phyloP scores from a whole-genome alignment of 2,329 filamentous ascomycete species.

The Arthrobotrys entomopaga region DNA sequence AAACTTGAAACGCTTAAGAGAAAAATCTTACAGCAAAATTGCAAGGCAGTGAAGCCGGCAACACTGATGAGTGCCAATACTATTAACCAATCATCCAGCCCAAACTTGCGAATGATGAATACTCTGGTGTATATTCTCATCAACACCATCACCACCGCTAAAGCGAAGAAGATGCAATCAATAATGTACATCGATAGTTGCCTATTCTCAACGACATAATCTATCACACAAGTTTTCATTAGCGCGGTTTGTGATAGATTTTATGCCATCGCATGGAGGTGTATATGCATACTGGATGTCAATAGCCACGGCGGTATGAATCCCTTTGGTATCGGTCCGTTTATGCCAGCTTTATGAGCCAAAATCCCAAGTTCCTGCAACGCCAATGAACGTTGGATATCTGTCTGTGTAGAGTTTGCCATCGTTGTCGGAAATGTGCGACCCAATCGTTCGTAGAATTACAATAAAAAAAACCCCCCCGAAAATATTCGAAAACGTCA shows the following conservation, averaged over 20 bases:
- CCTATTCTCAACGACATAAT: conserved; percentile 36
- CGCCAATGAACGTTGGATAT: conserved; percentile 45
- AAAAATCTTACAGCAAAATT: conserved; percentile 48
- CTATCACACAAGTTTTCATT: conserved; percentile 12
- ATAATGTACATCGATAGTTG: conserved; percentile 50
- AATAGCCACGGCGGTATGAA: conserved; percentile 50
- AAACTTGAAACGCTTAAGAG: background rate
- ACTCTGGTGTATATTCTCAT: conserved; percentile 52
- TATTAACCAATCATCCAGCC: conserved; percentile 50
- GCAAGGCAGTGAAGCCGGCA: conserved; percentile 43
- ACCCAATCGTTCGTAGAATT: conserved; percentile 34
- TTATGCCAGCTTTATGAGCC: conserved; percentile 42
- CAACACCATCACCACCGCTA: conserved; percentile 49
- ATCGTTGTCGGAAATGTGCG: conserved; percentile 26
- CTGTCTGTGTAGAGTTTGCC: conserved; percentile 23
- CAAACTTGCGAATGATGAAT: conserved; percentile 47
- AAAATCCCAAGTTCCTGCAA: conserved; percentile 34
- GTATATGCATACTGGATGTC: conserved; percentile 19
- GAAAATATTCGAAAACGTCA: conserved; percentile 8
- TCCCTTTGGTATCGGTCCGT: conserved; percentile 39
- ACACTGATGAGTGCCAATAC: conserved; percentile 47
- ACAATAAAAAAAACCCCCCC: background rate
- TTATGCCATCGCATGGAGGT: no score
- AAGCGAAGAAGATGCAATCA: conserved; percentile 37
- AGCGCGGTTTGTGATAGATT: no score